Conservation (phyloP, 306 rosid species). For the Cercis canadensis region DNA sequence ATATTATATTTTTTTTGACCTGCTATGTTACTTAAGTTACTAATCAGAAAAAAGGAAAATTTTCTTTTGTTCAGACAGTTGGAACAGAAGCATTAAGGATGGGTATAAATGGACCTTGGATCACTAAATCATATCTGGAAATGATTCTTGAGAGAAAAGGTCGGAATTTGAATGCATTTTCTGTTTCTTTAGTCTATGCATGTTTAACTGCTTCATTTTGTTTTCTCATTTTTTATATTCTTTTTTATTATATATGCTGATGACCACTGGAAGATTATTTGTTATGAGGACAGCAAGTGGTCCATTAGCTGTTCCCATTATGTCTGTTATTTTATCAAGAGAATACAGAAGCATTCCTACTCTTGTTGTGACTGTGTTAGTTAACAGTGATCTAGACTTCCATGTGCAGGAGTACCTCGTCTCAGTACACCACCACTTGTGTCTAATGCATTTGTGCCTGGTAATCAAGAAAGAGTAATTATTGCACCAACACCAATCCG, state of each 20-base stretch:
- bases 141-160: constrained; percentile 98
- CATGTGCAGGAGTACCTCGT: constrained; percentile 93
- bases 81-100: constrained; percentile 89
- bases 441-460: constrained; percentile 57
- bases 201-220: constrained; percentile 20
- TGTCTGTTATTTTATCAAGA: constrained; percentile 33
- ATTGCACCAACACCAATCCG: constrained; percentile 97
- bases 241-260: constrained; percentile 21
- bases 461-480: constrained; percentile 66
- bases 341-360: constrained; percentile 13
- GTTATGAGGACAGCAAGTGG: constrained; percentile 15
- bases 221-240: constrained; percentile 14
- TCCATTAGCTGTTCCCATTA: constrained; percentile 21
- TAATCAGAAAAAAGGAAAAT: constrained; percentile 19
- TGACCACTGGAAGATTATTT: constrained; percentile 21
- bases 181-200: background rate
- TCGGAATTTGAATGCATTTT: constrained; percentile 36
- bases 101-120: constrained; percentile 84
- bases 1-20: constrained; percentile 6
- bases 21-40: constrained; percentile 21
- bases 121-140: constrained; percentile 95
- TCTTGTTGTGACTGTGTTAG: constrained; percentile 29
- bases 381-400: constrained; percentile 29
- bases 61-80: constrained; percentile 71
- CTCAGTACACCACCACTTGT: constrained; percentile 95